Base-by-base conservation (phyloP, 2,329 filamentous ascomycete species). In the Malbranchea cinnamomea region DNA sequence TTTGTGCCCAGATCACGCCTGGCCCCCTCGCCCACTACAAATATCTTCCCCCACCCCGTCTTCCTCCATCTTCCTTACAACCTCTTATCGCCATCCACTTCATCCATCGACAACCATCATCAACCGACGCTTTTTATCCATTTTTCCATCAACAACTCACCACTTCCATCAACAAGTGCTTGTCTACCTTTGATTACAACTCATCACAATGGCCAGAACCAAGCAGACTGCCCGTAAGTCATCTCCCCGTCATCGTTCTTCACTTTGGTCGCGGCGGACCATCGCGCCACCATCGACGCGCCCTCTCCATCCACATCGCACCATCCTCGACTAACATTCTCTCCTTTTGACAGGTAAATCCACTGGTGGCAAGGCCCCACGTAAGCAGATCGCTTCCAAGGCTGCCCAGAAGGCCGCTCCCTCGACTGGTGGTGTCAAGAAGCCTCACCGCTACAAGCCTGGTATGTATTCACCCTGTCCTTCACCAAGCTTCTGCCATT, bases 341-440 rank as follows among this genome's bases (percentile, higher is more conserved):
- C 34, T 42, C 35, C 34, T 49, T 40, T 37, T 36, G 26, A 58
- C 52, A 73, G 71, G 73, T 61, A 78, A 93, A 66, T 74, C 69
- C 56, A 74, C 71, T 58, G 71, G 71, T 74, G 71, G 71, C 67
- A 77, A 77, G 63, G 71, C 71, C 53, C 71, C 71, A 47, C 69
- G 71, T 65, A 98, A 98, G 82, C 85, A 94, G 75, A 84, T 95
- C 56, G 87, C 87, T 51, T 93, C 85, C 71, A 94, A 94, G 81
- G 89, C 87, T 47, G 87, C 89, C 54, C 85, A 89, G 69, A 98
- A 98, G 78, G 84, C 78, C 51, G 87, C 89, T 39, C 89, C 89
- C 49, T 93, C 84, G 41, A 95, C 89, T 60, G 89, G 87, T 53
- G 80, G 80, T 76, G 80, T 87, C 74, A 89, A 89, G 80, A 89